Evolutionary conservation across 768 basidiomycete genomes (phyloP).

Genomic region (Psilocybe subaeruginosa): DNA sequence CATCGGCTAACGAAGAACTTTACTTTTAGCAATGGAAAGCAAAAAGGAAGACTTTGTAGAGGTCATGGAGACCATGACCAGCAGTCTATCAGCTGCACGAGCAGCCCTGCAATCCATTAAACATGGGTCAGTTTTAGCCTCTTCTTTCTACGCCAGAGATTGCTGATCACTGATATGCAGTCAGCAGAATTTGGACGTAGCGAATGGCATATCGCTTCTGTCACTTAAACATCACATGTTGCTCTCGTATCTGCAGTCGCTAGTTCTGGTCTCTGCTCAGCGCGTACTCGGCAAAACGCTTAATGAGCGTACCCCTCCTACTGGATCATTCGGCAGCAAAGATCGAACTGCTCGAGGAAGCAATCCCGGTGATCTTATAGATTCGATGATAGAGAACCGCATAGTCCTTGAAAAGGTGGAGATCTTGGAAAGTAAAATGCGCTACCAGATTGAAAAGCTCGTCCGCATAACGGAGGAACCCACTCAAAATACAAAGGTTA

Average conservation of each 20-base stretch:
- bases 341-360: constrained; percentile 59
- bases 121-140: constrained; percentile 49
- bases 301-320: constrained; percentile 47
- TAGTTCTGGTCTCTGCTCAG: constrained; percentile 74
- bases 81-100: constrained; percentile 63
- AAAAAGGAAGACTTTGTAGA: constrained; percentile 29
- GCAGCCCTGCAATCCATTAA: constrained; percentile 55
- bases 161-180: constrained; percentile 22
- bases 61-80: constrained; percentile 58
- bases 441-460: constrained; percentile 96
- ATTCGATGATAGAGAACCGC: constrained; percentile 77
- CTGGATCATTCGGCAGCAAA: constrained; percentile 51
- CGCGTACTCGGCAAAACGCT: constrained; percentile 71
- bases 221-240: constrained; percentile 86
- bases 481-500: constrained; percentile 39
- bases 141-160: background rate
- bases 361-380: constrained; percentile 74
- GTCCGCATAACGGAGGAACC: constrained; percentile 74
- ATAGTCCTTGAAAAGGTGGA: constrained; percentile 89
- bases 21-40: constrained; percentile 21
- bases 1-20: constrained; percentile 12
- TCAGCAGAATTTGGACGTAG: constrained; percentile 45
- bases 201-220: constrained; percentile 88
- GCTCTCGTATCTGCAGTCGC: constrained; percentile 83
- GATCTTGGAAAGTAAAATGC: constrained; percentile 82